Conservation (phyloP, 1,284 basidiomycete species). For the Fomitopsis palustris region DNA sequence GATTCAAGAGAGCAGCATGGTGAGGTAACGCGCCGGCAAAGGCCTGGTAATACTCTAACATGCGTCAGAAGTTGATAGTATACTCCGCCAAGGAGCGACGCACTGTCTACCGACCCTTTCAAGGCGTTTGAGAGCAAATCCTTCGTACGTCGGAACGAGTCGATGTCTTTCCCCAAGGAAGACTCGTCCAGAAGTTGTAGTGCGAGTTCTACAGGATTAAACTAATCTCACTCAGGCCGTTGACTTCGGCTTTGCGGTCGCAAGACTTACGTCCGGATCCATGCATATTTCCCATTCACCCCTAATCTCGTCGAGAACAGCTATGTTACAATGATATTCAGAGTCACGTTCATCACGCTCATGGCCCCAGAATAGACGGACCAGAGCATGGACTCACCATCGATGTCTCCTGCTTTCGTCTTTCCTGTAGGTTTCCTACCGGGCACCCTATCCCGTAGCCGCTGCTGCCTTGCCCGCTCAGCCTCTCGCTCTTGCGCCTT, state of each 20-base stretch:
- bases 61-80: slow-evolving; percentile 3
- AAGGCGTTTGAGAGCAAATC: slow-evolving; percentile 72
- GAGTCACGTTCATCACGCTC: background rate
- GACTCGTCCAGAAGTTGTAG: slow-evolving; percentile 79
- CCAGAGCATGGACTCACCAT: slow-evolving; percentile 46
- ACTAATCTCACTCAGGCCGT: slow-evolving; percentile 44
- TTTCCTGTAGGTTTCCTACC: slow-evolving; percentile 50
- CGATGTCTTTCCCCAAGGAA: slow-evolving; percentile 65
- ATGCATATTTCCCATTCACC: slow-evolving; percentile 90
- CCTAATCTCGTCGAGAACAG: slow-evolving; percentile 80
- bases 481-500: slow-evolving; percentile 55
- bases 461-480: slow-evolving; percentile 57
- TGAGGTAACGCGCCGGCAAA: slow-evolving; percentile 90
- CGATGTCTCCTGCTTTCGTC: slow-evolving; percentile 67
- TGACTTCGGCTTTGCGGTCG: slow-evolving; percentile 4
- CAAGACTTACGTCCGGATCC: slow-evolving; percentile 68
- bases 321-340: slow-evolving; percentile 36
- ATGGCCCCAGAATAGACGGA: background rate
- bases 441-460: slow-evolving; percentile 63
- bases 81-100: slow-evolving; percentile 27
- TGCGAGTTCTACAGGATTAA: slow-evolving; percentile 89
- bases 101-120: slow-evolving; percentile 83
- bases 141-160: slow-evolving; percentile 75
- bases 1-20: slow-evolving; percentile 72
- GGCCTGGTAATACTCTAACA: slow-evolving; percentile 81